These are phyloP conservation scores for Cladorrhinum sp. DNA, from an alignment of 2,329 filamentous ascomycete genomes.

Conservation along the genomic window DNA sequence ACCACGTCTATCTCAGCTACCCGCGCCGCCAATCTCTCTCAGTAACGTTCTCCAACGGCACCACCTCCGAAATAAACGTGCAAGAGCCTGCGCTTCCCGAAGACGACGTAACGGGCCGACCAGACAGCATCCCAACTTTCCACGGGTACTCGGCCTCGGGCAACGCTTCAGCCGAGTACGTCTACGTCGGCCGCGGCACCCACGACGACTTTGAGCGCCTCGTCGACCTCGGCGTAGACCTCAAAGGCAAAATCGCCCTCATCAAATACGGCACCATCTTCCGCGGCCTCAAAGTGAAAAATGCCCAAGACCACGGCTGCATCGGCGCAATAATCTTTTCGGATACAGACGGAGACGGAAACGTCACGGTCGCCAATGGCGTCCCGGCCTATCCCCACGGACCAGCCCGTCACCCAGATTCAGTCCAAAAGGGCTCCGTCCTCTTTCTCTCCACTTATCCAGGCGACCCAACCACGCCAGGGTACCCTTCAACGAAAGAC, in stretches of 20 bases:
- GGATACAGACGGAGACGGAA: constrained; percentile 82
- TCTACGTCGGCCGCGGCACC: constrained; percentile 86
- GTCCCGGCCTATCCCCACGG: constrained; percentile 61
- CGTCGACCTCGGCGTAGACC: constrained; percentile 66
- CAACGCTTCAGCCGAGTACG: constrained; percentile 76
- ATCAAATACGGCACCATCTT: constrained; percentile 74
- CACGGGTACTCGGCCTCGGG: constrained; percentile 86
- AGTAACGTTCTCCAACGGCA: constrained; percentile 64
- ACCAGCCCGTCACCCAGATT: constrained; percentile 73
- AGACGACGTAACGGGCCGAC: constrained; percentile 57
- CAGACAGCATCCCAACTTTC: constrained; percentile 71
- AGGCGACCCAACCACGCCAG: constrained; percentile 86
- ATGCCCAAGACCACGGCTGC: constrained; percentile 81
- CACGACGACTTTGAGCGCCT: constrained; percentile 76
- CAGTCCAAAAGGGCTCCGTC: constrained; percentile 78
- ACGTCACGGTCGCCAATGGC: constrained; percentile 69
- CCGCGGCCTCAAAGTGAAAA: constrained; percentile 78
- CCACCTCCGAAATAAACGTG: constrained; percentile 61
- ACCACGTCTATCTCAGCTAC: constrained; percentile 88
- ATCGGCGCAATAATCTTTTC: constrained; percentile 88
- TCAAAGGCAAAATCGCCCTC: constrained; percentile 77
- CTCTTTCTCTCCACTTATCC: constrained; percentile 76
- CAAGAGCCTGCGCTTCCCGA: constrained; percentile 75
- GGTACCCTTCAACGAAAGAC: constrained; percentile 67
- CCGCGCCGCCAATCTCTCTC: constrained; percentile 71